A percentile compares a stretch with the other conserved stretches of the same genome.
Conservation (phyloP, 148 eudicot species). For the Persicaria tinctoria region DNA sequence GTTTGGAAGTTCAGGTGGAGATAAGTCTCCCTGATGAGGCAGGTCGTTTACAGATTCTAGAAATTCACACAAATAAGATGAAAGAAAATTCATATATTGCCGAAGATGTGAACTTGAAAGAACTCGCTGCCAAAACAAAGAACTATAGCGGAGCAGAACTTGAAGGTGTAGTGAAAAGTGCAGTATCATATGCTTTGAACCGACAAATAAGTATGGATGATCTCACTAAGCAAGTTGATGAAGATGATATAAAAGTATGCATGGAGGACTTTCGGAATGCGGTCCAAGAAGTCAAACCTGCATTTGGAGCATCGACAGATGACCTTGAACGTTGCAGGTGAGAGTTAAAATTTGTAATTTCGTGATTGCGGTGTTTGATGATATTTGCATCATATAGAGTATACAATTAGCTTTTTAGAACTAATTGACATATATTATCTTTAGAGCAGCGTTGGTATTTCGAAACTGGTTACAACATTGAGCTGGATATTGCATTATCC, state of each 20-base stretch:
- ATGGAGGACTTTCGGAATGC: slow-evolving; percentile 94
- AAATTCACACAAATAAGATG: slow-evolving; percentile 95
- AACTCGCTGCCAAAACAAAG: slow-evolving; percentile 89
- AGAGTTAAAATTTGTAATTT: background rate
- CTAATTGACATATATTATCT: background rate
- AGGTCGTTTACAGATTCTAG: slow-evolving; percentile 93
- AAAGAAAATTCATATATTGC: slow-evolving; percentile 90
- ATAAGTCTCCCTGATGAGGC: slow-evolving; percentile 97
- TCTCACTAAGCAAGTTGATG: slow-evolving; percentile 85
- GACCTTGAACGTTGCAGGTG: slow-evolving; percentile 98
- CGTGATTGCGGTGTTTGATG: background rate
- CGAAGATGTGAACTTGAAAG: slow-evolving; percentile 78
- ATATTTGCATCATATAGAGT: background rate
- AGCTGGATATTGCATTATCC: background rate
- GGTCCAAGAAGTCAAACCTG: slow-evolving; percentile 71
- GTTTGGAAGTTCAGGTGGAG: slow-evolving; percentile 98
- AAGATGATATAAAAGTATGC: slow-evolving; percentile 84
- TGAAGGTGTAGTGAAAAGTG: slow-evolving; percentile 99
- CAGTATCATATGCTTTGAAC: slow-evolving; percentile 89
- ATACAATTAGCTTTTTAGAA: background rate
- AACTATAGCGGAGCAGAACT: slow-evolving; percentile 99
- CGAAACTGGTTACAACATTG: background rate
- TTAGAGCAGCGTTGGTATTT: background rate
- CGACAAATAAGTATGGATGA: slow-evolving; percentile 88
- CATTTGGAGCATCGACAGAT: slow-evolving; percentile 96